A percentile compares a stretch with the other conserved stretches of the same genome.
These are phyloP conservation scores for Gossypium mustelinum DNA, from an alignment of 345 rosid genomes.

Conservation along the genomic window DNA sequence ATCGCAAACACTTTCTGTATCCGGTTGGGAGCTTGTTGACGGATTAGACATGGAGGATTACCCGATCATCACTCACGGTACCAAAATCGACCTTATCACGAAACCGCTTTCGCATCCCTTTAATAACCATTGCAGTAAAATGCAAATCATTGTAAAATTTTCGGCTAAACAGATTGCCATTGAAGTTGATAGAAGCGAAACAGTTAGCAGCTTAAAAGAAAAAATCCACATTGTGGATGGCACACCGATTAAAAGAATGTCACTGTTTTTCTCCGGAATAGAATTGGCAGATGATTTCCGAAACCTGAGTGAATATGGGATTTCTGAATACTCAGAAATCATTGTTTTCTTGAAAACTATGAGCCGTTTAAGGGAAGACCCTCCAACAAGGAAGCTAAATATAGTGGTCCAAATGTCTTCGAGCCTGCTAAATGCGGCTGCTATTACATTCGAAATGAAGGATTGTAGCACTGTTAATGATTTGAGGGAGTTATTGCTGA, in stretches of 20 bases:
- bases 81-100: constrained; percentile 60
- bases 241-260: constrained; percentile 46
- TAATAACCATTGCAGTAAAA: constrained; percentile 17
- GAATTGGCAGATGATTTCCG: constrained; percentile 72
- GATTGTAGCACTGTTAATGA: constrained; percentile 61
- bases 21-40: constrained; percentile 74
- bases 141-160: constrained; percentile 53
- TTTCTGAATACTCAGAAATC: constrained; percentile 56
- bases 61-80: constrained; percentile 63
- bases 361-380: constrained; percentile 38
- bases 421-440: constrained; percentile 56
- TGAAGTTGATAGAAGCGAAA: constrained; percentile 66
- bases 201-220: constrained; percentile 79
- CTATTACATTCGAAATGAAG: constrained; percentile 59
- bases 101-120: constrained; percentile 25
- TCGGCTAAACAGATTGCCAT: constrained; percentile 40
- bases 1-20: constrained; percentile 54
- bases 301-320: constrained; percentile 61
- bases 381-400: constrained; percentile 35
- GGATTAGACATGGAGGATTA: constrained; percentile 92
- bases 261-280: constrained; percentile 51
- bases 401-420: constrained; percentile 70
- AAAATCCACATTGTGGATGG: constrained; percentile 52
- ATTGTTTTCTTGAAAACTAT: constrained; percentile 48
- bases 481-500: constrained; percentile 45